Evolutionary conservation across 345 rosid genomes (phyloP).

Genomic region (Sonneratia alba): DNA sequence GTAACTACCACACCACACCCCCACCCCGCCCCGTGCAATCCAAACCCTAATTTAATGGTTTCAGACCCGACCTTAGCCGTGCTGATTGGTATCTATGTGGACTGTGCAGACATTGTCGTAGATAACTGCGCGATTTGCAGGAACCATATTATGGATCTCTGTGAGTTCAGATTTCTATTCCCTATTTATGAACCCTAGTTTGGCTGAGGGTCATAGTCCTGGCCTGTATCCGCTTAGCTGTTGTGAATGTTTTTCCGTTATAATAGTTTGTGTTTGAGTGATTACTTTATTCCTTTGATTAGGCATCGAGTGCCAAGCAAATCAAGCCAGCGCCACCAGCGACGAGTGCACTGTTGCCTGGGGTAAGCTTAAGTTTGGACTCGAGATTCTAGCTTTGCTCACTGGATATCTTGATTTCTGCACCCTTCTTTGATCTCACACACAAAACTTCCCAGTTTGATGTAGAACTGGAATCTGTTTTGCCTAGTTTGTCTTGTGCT

Average conservation of each 20-base stretch:
- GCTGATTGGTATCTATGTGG: conserved; percentile 9
- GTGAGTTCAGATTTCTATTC: conserved; percentile 18
- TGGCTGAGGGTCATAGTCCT: no score
- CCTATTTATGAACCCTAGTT: background rate
- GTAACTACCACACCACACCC: background rate
- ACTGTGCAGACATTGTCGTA: conserved; percentile 70
- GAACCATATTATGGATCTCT: conserved; percentile 94
- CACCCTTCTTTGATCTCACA: background rate
- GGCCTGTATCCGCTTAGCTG: background rate
- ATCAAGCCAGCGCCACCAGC: conserved; percentile 87
- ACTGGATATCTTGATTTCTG: background rate
- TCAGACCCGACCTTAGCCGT: background rate
- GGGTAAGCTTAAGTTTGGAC: conserved; percentile 35
- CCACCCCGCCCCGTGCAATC: no score
- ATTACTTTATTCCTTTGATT: conserved; percentile 7
- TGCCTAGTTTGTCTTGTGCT: background rate
- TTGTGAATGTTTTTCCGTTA: background rate
- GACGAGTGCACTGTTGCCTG: conserved; percentile 99
- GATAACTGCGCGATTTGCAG: conserved; percentile 98
- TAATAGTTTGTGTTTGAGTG: background rate
- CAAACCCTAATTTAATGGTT: background rate
- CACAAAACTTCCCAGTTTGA: background rate
- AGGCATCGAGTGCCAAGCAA: conserved; percentile 97
- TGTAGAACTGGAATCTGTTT: background rate
- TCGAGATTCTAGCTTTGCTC: background rate